phyloP scores from a whole-genome alignment of 1,284 basidiomycete genomes.

The Termitomyces sp. region DNA sequence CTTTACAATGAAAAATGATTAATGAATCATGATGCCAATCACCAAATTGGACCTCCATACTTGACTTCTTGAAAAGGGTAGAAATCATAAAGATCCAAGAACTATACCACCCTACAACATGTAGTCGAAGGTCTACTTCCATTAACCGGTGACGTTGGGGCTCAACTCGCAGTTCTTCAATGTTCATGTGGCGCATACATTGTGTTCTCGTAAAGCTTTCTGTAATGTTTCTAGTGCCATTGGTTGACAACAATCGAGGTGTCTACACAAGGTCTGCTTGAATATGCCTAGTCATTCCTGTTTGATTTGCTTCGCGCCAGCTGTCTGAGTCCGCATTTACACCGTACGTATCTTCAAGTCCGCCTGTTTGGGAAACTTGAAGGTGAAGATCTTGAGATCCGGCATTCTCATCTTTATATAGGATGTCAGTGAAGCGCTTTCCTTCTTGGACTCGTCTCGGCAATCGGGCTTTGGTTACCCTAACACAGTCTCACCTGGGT shows the following conservation, averaged over 20 bases:
- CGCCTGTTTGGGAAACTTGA: neutral
- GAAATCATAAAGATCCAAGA: too few species aligned
- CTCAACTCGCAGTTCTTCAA: too few species aligned
- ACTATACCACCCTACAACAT: neutral
- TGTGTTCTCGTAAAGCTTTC: neutral
- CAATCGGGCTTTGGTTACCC: neutral
- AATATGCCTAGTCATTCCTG: neutral
- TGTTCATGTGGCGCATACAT: constrained; percentile 1
- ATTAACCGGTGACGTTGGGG: neutral
- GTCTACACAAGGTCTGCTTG: neutral
- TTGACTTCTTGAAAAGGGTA: too few species aligned
- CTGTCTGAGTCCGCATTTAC: too few species aligned
- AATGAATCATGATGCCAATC: too few species aligned
- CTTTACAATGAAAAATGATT: too few species aligned
- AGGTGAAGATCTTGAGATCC: neutral
- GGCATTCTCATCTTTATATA: neutral
- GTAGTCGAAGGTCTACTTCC: neutral
- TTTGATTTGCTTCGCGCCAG: neutral
- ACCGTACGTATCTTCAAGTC: neutral
- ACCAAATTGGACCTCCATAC: too few species aligned
- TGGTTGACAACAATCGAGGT: neutral
- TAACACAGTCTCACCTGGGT: too few species aligned
- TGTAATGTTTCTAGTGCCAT: neutral
- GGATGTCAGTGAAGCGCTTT: neutral
- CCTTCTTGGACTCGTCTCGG: neutral